Percentiles rank a stretch among this genome's conserved stretches.
These are phyloP conservation scores for Gossypium raimondii DNA, from an alignment of 345 rosid species.

Conservation along the genomic window DNA sequence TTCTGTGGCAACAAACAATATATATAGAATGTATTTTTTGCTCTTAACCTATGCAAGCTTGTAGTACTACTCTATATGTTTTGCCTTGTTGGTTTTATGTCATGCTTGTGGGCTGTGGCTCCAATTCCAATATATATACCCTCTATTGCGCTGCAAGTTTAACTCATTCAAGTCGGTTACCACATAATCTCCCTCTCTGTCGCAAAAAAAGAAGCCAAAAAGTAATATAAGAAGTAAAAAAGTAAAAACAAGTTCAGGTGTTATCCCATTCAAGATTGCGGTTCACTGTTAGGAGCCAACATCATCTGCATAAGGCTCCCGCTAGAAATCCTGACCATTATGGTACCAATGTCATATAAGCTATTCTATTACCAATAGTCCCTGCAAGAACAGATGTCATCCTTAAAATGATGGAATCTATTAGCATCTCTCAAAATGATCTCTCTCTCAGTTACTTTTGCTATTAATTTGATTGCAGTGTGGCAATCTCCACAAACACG, in stretches of 20 bases:
- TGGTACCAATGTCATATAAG: not conserved
- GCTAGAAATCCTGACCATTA: too few relatives aligned
- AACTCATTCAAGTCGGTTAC: not conserved
- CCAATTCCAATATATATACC: not conserved
- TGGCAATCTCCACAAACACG: conserved; percentile 84
- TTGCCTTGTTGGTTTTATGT: not conserved
- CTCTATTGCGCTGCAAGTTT: not conserved
- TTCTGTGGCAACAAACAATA: not conserved
- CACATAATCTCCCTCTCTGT: too few relatives aligned
- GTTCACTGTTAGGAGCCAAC: too few relatives aligned
- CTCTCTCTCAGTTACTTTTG: conserved; percentile 58
- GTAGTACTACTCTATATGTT: not conserved
- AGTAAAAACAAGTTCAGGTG: too few relatives aligned
- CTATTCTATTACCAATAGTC: conserved; percentile 58
- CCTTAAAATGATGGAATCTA: conserved; percentile 75
- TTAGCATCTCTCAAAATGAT: conserved; percentile 78
- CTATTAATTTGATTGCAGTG: conserved; percentile 64
- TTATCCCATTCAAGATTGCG: too few relatives aligned
- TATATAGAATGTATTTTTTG: not conserved
- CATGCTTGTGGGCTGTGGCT: not conserved
- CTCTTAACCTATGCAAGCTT: not conserved
- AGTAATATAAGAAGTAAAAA: too few relatives aligned
- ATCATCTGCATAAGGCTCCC: too few relatives aligned
- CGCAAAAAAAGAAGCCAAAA: too few relatives aligned
- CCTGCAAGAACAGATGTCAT: conserved; percentile 67